Evolutionary conservation across 495 filamentous ascomycete species (phyloP), one percentile per base, ranked within the genome.

Genomic region (Letharia lupina): DNA sequence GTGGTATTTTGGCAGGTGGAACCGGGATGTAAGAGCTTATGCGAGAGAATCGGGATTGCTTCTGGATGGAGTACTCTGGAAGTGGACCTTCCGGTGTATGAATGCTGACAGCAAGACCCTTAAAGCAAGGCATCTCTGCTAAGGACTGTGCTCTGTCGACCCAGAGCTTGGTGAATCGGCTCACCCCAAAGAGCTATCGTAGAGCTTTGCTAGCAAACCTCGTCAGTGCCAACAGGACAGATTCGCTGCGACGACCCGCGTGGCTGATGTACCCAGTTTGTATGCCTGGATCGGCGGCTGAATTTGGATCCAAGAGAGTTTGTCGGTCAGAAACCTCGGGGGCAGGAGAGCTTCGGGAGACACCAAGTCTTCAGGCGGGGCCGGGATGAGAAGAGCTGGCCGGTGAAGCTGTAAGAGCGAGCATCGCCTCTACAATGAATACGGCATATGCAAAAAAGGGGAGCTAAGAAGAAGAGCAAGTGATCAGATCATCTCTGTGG

Each of bases 21-120:
- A 97, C 92, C 18, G 94, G 93, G 70, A 98, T 98, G 79, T 96
- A 98, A 66, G 91, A 91, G 70, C 90, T 95, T 78, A 99, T 96
- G 67, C 95, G 89, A 64, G 90, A 91, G 60, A 89, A 83, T 70
- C 90, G 88, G 47, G 91, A 90, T 75, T 97, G 92, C 72, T 91
- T 95, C 78, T 97, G 92, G 60, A 96, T 88, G 70, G 93, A 93
- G 77, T 96, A 89, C 76, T 99, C 94, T 60, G 90, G 82, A 67
- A 98, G 83, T 39, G 94, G 90, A 68, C 90, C 89, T 71, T 90
- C 87, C 65, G 91, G 90, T 44, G 92, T 90, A 76, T 97, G 93
- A 73, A 97, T 94, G 81, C 91, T 95, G 74, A 97, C 92, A 60
- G 93, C 92, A 73, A 97, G 90, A 75, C 93, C 93, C 79, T 95